Percentiles rank a stretch among this genome's conserved stretches.
These are phyloP conservation scores for Nothopassalora personata DNA, from an alignment of 2,329 filamentous ascomycete genomes.

Conservation along the genomic window DNA sequence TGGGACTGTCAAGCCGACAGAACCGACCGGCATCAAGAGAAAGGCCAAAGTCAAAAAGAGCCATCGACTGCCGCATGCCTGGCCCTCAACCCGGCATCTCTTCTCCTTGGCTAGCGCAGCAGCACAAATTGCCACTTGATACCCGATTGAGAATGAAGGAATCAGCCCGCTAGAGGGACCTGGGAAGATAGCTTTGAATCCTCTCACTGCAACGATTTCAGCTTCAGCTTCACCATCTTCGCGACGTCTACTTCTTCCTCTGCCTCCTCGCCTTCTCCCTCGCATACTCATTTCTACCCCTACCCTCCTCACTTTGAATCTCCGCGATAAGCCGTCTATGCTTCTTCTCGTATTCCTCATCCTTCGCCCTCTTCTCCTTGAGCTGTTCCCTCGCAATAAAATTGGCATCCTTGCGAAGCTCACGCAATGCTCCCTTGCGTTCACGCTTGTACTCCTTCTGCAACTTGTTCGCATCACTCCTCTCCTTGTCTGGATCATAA, in stretches of 20 bases:
- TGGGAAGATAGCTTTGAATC: neutral
- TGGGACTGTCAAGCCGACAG: neutral
- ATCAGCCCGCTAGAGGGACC: too few relatives aligned
- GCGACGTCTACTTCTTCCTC: slow-evolving; percentile 7
- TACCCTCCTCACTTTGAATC: slow-evolving; percentile 57
- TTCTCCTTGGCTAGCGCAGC: neutral
- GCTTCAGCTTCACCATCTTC: neutral
- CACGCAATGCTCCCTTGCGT: slow-evolving; percentile 87
- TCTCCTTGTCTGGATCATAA: slow-evolving; percentile 92
- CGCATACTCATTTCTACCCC: slow-evolving; percentile 16
- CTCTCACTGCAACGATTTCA: too few relatives aligned
- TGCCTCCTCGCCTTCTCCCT: slow-evolving; percentile 18
- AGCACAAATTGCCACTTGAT: neutral
- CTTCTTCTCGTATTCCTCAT: slow-evolving; percentile 93
- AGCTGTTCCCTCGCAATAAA: slow-evolving; percentile 90
- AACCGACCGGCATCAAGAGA: neutral
- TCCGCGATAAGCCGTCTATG: slow-evolving; percentile 86
- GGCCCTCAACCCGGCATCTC: neutral
- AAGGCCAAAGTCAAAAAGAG: neutral
- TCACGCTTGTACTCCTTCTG: slow-evolving; percentile 90
- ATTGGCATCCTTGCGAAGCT: slow-evolving; percentile 89
- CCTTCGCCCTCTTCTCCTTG: slow-evolving; percentile 85
- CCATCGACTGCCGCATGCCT: neutral
- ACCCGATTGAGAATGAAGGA: neutral
- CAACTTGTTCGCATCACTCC: slow-evolving; percentile 77